Conservation (phyloP, 352 stramenopile species). For the Peronospora destructor region DNA sequence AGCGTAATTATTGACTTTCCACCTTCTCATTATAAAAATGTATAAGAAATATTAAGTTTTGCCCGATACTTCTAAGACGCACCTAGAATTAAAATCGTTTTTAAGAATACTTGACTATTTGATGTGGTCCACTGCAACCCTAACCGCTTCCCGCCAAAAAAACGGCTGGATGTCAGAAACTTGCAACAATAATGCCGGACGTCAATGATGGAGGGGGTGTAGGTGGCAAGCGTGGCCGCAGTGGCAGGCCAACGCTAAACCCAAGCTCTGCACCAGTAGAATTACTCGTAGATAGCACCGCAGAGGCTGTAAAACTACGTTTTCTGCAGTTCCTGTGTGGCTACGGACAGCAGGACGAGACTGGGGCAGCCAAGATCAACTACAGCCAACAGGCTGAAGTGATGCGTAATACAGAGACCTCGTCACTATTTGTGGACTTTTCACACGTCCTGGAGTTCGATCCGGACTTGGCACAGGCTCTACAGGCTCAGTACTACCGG, state of each 20-base stretch:
- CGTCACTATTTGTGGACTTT: constrained; percentile 84
- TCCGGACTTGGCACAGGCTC: constrained; percentile 65
- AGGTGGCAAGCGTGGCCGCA: constrained; percentile 37
- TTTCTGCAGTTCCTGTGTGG: constrained; percentile 81
- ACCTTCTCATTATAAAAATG: too few relatives aligned
- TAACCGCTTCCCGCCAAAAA: not conserved
- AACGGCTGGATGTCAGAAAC: not conserved
- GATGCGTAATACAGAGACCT: constrained; percentile 83
- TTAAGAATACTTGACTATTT: too few relatives aligned
- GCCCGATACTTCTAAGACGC: too few relatives aligned
- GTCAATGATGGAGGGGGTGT: constrained; percentile 6
- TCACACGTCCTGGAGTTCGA: constrained; percentile 80
- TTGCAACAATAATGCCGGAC: constrained; percentile 11
- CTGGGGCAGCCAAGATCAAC: constrained; percentile 37
- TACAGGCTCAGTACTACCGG: constrained; percentile 82
- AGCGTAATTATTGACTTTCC: too few relatives aligned
- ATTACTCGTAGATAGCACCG: constrained; percentile 61
- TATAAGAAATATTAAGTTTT: too few relatives aligned
- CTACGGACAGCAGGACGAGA: constrained; percentile 46
- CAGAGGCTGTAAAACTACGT: constrained; percentile 74
- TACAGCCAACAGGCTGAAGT: constrained; percentile 83
- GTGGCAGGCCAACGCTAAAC: constrained; percentile 36
- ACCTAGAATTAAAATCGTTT: too few relatives aligned
- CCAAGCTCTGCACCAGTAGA: constrained; percentile 35
- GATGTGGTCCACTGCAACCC: too few relatives aligned